Evolutionary conservation across 2,329 filamentous ascomycete genomes (phyloP), one percentile per base, ranked within the genome.

Genomic region (Epichloe bromicola): DNA sequence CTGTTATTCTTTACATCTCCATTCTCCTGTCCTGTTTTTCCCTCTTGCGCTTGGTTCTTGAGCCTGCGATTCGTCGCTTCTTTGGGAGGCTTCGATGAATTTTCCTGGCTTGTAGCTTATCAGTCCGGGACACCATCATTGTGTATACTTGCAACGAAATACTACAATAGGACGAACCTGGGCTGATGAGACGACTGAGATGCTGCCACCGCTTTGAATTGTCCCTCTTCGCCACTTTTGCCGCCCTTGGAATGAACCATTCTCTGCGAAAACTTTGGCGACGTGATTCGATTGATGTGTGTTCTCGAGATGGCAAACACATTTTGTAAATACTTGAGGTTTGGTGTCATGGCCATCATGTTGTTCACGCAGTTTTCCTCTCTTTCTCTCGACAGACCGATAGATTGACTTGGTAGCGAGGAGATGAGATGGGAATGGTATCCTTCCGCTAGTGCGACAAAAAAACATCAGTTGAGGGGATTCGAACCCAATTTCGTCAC

Each of bases 121-220:
- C 14, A 49, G 47, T 43, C 11, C 14, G 7, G 37, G 8, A 41
- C 41, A 26, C n/a, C 42, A 10, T 44, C n/a, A 19, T 11, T 38
- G 6, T 26, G 14, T 37, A n/a, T 37, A 19, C 20, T 19, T 40
- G 7, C 15, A 30, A 30, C 15, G 1, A 15, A 23, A 23, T 5
- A 23, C 17, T 5, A 41, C 7, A 8, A 4, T 10, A 17, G 36
- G 7, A 43, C 47, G 7, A 46, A 49, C 47, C 47, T 43, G 8
- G 47, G 47, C 39, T 49, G 39, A 33, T 49, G 39, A 30, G 33
- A 15, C 19, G 47, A 49, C 30, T 49, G 47, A 23, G 47, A 49
- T 5, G 47, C 47, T 23, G 39, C 34, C 19, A 49, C 47, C 17
- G 39, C 38, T 20, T 42, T 49, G 30, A 49, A 49, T 5, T 49